phyloP scores from a whole-genome alignment of 2,329 filamentous ascomycete genomes.

The Dactylellina sp. region DNA sequence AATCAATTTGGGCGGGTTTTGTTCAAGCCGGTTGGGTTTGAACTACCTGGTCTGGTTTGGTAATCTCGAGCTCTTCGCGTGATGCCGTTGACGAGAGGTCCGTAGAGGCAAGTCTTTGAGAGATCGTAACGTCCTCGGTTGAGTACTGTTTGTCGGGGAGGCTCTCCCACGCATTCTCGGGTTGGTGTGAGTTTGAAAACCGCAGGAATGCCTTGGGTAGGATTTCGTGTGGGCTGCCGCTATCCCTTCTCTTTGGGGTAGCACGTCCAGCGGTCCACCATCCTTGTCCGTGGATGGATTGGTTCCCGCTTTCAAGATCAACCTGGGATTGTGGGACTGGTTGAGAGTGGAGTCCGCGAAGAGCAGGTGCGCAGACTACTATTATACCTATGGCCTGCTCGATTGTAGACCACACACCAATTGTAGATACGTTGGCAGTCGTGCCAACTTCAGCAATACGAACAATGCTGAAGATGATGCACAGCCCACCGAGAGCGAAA shows the following conservation, averaged over 20 bases:
- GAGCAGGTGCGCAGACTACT: slow-evolving; percentile 52
- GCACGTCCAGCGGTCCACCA: slow-evolving; percentile 55
- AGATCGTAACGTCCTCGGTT: slow-evolving; percentile 31
- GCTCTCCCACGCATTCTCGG: slow-evolving; percentile 46
- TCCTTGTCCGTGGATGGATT: slow-evolving; percentile 53
- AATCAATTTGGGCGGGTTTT: neutral
- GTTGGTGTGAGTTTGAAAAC: slow-evolving; percentile 39
- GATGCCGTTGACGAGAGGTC: slow-evolving; percentile 40
- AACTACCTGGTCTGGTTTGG: slow-evolving; percentile 20
- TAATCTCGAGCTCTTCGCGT: slow-evolving; percentile 42
- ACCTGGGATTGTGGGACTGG: slow-evolving; percentile 40
- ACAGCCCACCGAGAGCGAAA: slow-evolving; percentile 53
- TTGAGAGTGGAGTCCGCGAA: slow-evolving; percentile 31
- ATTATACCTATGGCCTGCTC: slow-evolving; percentile 52
- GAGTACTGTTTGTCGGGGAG: slow-evolving; percentile 50
- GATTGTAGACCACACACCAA: slow-evolving; percentile 47
- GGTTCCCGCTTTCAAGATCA: slow-evolving; percentile 54
- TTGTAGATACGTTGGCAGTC: slow-evolving; percentile 28
- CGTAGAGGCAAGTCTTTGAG: slow-evolving; percentile 33
- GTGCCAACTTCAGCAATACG: slow-evolving; percentile 40
- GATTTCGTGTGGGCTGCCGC: slow-evolving; percentile 47
- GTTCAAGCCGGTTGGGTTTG: slow-evolving; percentile 35
- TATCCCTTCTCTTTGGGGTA: slow-evolving; percentile 50
- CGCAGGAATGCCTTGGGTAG: slow-evolving; percentile 46
- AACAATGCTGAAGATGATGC: slow-evolving; percentile 46